Evolutionary conservation across 306 rosid genomes (phyloP).

Genomic region (Casuarina cunninghamiana): DNA sequence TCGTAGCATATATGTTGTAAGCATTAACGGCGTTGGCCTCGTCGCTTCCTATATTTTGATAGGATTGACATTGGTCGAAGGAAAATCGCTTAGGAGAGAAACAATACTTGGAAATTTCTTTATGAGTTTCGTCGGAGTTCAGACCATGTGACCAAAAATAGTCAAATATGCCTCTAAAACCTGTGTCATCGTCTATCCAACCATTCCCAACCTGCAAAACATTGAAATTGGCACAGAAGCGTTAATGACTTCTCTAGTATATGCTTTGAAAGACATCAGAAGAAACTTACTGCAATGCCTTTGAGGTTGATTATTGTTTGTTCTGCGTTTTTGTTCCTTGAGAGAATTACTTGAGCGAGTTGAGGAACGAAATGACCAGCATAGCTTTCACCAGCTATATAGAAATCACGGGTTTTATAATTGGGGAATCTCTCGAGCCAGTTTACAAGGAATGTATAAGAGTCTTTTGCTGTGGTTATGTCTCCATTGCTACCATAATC

Average conservation of each 20-base stretch:
- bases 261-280: neutral
- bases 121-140: constrained; percentile 53
- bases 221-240: neutral
- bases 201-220: constrained; percentile 60
- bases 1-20: constrained; percentile 52
- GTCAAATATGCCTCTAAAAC: constrained; percentile 41
- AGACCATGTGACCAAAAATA: constrained; percentile 53
- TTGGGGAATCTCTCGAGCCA: constrained; percentile 67
- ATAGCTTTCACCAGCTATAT: constrained; percentile 66
- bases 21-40: constrained; percentile 36
- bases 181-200: constrained; percentile 51
- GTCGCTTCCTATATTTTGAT: neutral
- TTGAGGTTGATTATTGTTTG: constrained; percentile 46
- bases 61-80: constrained; percentile 28
- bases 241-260: neutral
- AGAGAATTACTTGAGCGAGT: constrained; percentile 48
- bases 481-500: constrained; percentile 48
- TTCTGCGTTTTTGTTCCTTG: constrained; percentile 32
- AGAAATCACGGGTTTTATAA: constrained; percentile 53
- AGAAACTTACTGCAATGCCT: constrained; percentile 63
- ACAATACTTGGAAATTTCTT: constrained; percentile 44
- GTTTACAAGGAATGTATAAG: constrained; percentile 54
- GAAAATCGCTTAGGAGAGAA: constrained; percentile 25
- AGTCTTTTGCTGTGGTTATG: constrained; percentile 50
- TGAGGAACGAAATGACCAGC: constrained; percentile 73